These are phyloP conservation scores for Orychophragmus violaceus DNA, from an alignment of 345 rosid genomes.

Conservation along the genomic window DNA sequence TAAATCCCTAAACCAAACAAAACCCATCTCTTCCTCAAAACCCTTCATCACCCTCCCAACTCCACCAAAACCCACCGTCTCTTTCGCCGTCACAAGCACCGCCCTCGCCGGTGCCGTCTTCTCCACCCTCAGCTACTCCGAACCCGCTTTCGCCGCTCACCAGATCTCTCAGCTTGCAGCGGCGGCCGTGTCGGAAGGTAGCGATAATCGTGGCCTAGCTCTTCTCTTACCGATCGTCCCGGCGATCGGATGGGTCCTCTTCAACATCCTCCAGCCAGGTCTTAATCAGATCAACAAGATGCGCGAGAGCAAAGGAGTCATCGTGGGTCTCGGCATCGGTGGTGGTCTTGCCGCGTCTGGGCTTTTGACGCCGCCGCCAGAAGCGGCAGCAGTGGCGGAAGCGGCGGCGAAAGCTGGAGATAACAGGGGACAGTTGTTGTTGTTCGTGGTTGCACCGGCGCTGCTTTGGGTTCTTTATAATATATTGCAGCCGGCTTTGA, in stretches of 20 bases:
- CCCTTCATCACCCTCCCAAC: conserved; percentile 19
- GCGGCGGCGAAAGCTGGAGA: conserved; percentile 48
- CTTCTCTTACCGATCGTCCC: conserved; percentile 79
- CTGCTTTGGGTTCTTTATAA: conserved; percentile 91
- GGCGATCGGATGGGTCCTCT: conserved; percentile 88
- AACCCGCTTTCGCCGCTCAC: conserved; percentile 84
- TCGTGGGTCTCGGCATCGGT: conserved; percentile 68
- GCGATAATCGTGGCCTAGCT: conserved; percentile 84
- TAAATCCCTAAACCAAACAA: conserved; percentile 39
- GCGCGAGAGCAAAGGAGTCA: conserved; percentile 58
- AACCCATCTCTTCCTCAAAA: conserved; percentile 26
- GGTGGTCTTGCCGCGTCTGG: conserved; percentile 63
- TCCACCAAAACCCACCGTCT: conserved; percentile 16
- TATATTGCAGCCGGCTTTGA: conserved; percentile 90
- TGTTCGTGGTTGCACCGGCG: conserved; percentile 81
- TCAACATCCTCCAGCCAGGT: conserved; percentile 91
- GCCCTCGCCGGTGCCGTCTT: conserved; percentile 83
- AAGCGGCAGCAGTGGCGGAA: conserved; percentile 35
- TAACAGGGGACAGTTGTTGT: conserved; percentile 74
- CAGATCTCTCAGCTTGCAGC: conserved; percentile 57
- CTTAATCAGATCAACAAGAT: conserved; percentile 79
- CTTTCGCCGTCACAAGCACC: conserved; percentile 33
- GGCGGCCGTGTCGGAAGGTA: conserved; percentile 42
- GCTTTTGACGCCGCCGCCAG: conserved; percentile 39
- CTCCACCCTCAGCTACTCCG: conserved; percentile 56